A percentile compares a stretch with the other conserved stretches of the same genome.
Evolutionary conservation across 2,329 filamentous ascomycete species (phyloP).

Genomic region (Dothistroma septosporum): DNA sequence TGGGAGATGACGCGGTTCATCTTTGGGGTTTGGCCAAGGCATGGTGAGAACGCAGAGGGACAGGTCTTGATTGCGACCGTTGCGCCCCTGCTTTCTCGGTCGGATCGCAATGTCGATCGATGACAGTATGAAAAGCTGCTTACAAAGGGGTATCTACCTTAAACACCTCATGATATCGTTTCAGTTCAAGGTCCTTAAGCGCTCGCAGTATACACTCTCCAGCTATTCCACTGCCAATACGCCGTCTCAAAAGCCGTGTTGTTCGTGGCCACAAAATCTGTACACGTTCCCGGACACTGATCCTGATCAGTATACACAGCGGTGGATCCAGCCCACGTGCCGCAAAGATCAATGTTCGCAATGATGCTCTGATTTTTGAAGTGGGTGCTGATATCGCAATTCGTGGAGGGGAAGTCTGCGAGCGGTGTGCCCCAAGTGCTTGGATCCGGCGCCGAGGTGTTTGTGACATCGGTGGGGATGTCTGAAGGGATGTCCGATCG

Average conservation of each 20-base stretch:
- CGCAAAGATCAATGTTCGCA: constrained; percentile 39
- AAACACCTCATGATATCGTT: background rate
- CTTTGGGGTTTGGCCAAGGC: background rate
- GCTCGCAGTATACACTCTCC: constrained; percentile 34
- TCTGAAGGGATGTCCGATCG: constrained; percentile 31
- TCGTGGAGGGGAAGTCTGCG: constrained; percentile 56
- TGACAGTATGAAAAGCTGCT: background rate
- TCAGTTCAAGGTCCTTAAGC: background rate
- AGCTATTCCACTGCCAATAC: constrained; percentile 38
- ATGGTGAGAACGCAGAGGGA: background rate
- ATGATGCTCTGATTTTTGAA: constrained; percentile 37
- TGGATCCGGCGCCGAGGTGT: constrained; percentile 51
- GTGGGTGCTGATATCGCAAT: constrained; percentile 36
- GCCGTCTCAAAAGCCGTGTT: constrained; percentile 32
- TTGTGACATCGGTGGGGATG: constrained; percentile 38
- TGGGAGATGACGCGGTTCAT: background rate
- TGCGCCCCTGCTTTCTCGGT: background rate
- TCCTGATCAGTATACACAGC: constrained; percentile 28
- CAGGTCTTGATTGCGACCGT: background rate
- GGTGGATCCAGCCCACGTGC: constrained; percentile 33
- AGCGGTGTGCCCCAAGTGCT: constrained; percentile 58
- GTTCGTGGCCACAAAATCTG: constrained; percentile 32
- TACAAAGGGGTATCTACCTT: background rate
- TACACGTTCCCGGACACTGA: constrained; percentile 32
- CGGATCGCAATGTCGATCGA: background rate